Percentiles rank a stretch among this genome's conserved stretches.
Evolutionary conservation across 352 stramenopile genomes (phyloP).

Genomic region (Pythium apleroticum): DNA sequence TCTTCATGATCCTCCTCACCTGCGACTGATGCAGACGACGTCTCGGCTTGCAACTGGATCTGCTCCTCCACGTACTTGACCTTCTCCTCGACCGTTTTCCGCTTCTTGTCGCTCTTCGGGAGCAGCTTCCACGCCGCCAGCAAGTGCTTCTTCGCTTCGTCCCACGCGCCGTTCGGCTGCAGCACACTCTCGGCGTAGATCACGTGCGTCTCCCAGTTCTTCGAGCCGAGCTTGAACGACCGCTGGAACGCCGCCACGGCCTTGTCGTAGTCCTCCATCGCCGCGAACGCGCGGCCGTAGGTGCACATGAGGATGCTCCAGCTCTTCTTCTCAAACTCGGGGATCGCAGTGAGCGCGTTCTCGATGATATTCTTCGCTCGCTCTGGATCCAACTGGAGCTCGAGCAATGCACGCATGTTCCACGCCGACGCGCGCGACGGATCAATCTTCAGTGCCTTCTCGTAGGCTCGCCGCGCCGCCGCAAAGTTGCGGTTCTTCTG

Average conservation of each 20-base stretch:
- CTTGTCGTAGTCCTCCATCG: slow-evolving; percentile 66
- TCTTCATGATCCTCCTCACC: slow-evolving; percentile 14
- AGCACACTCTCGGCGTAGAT: slow-evolving; percentile 82
- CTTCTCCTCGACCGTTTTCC: slow-evolving; percentile 58
- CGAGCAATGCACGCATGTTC: slow-evolving; percentile 81
- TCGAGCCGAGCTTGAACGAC: slow-evolving; percentile 74
- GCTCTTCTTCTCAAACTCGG: slow-evolving; percentile 79
- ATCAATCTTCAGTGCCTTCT: slow-evolving; percentile 79
- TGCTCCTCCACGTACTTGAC: slow-evolving; percentile 45
- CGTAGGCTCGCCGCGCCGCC: slow-evolving; percentile 55
- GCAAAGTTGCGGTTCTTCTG: slow-evolving; percentile 62
- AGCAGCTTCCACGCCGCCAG: slow-evolving; percentile 61
- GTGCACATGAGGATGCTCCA: slow-evolving; percentile 87
- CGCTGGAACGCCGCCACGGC: slow-evolving; percentile 77
- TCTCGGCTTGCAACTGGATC: slow-evolving; percentile 19
- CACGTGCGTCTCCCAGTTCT: slow-evolving; percentile 85
- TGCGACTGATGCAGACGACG: neutral
- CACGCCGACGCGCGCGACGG: slow-evolving; percentile 60
- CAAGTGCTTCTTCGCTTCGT: slow-evolving; percentile 73
- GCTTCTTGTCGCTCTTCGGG: slow-evolving; percentile 50
- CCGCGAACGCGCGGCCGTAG: slow-evolving; percentile 72
- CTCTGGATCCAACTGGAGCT: slow-evolving; percentile 63
- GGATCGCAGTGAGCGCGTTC: slow-evolving; percentile 60
- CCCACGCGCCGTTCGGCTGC: slow-evolving; percentile 67
- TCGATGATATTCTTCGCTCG: slow-evolving; percentile 77